phyloP scores from a whole-genome alignment of 2,329 filamentous ascomycete genomes.

The Albifimbria verrucaria region DNA sequence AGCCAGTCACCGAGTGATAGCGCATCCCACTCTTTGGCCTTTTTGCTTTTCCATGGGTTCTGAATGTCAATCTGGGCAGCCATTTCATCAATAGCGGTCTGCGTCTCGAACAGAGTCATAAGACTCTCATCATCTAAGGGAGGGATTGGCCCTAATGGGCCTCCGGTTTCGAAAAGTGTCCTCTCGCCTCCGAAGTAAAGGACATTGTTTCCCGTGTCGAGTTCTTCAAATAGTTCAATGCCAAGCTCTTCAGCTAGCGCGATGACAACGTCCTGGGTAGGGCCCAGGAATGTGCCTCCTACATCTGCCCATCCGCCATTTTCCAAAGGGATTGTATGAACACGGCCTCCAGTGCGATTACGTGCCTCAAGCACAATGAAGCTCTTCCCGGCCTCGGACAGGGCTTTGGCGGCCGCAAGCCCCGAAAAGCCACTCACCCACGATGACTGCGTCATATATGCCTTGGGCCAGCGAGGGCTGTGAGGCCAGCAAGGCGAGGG shows the following conservation, averaged over 20 bases:
- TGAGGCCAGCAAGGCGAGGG: neutral
- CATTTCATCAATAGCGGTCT: neutral
- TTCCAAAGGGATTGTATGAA: neutral
- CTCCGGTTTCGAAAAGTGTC: neutral
- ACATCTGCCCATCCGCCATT: neutral
- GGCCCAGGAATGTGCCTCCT: neutral
- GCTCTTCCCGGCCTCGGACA: neutral
- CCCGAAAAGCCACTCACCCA: neutral
- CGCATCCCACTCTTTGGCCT: neutral
- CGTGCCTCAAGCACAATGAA: neutral
- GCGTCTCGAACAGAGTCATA: neutral
- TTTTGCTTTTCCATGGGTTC: neutral
- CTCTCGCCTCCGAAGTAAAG: neutral
- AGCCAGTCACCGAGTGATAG: neutral
- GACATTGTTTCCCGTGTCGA: neutral
- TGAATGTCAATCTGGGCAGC: neutral
- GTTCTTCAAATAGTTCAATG: neutral
- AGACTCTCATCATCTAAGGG: neutral
- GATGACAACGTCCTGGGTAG: neutral
- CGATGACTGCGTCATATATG: neutral
- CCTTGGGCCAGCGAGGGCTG: neutral
- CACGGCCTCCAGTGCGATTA: neutral
- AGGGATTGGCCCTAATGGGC: neutral
- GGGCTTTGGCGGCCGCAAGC: neutral
- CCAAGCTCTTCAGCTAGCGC: neutral